These are phyloP conservation scores for Thalassiosira gravida DNA, from an alignment of 352 stramenopile species.

Conservation along the genomic window DNA sequence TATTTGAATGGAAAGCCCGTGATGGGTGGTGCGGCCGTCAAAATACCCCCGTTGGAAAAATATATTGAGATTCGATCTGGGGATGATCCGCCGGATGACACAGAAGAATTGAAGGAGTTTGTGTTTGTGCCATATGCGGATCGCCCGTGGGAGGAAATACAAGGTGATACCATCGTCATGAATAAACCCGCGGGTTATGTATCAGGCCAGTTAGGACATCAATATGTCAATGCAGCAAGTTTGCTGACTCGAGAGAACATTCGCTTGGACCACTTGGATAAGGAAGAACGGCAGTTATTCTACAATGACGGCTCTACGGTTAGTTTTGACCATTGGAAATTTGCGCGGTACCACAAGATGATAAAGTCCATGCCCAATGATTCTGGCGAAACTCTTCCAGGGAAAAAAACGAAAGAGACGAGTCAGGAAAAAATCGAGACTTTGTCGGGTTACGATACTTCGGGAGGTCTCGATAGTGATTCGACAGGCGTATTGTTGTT, in stretches of 20 bases:
- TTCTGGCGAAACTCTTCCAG: slow-evolving; percentile 16
- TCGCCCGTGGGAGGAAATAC: slow-evolving; percentile 49
- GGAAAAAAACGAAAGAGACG: neutral
- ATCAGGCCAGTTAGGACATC: slow-evolving; percentile 66
- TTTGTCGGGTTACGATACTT: slow-evolving; percentile 50
- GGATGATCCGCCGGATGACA: slow-evolving; percentile 2
- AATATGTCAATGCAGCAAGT: slow-evolving; percentile 60
- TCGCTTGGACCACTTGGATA: slow-evolving; percentile 20
- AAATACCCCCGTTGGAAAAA: slow-evolving; percentile 48
- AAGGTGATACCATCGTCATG: slow-evolving; percentile 69
- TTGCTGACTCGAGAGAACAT: slow-evolving; percentile 60
- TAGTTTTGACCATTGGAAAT: slow-evolving; percentile 39
- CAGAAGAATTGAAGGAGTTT: slow-evolving; percentile 2
- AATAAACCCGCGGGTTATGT: slow-evolving; percentile 84
- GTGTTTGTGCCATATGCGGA: slow-evolving; percentile 36
- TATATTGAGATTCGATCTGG: slow-evolving; percentile 43
- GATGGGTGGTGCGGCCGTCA: slow-evolving; percentile 39
- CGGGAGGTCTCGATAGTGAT: slow-evolving; percentile 77
- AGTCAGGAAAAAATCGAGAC: slow-evolving; percentile 19
- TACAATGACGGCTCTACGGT: slow-evolving; percentile 13
- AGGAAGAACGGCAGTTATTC: slow-evolving; percentile 29
- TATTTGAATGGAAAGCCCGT: slow-evolving; percentile 38
- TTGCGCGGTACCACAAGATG: slow-evolving; percentile 20
- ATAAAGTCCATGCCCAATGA: slow-evolving; percentile 23
- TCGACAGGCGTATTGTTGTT: slow-evolving; percentile 78